Evolutionary conservation across 2,329 filamentous ascomycete species (phyloP).

Genomic region (Colletotrichum sp.): DNA sequence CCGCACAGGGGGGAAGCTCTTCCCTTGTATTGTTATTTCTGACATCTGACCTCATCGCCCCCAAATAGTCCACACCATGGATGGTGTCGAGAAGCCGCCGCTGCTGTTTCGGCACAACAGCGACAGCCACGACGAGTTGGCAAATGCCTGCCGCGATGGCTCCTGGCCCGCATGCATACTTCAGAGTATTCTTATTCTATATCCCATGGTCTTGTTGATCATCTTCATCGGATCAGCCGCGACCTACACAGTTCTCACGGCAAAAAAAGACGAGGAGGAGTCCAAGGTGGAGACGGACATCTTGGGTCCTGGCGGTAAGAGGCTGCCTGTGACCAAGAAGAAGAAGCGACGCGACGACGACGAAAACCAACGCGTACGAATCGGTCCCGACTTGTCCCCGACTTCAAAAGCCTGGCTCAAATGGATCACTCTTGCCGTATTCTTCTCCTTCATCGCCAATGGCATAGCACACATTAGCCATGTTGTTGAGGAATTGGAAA

Average conservation of each 20-base stretch:
- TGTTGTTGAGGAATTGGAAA: constrained; percentile 11
- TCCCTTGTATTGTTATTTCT: constrained; percentile 15
- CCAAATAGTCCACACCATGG: constrained; percentile 32
- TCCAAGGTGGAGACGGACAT: constrained; percentile 51
- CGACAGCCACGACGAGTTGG: background rate
- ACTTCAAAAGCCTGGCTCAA: constrained; percentile 75
- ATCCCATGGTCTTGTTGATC: constrained; percentile 56
- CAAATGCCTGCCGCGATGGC: constrained; percentile 11
- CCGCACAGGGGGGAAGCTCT: constrained; percentile 9
- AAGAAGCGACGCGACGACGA: constrained; percentile 43
- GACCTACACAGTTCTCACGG: constrained; percentile 57
- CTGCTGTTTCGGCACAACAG: constrained; percentile 7
- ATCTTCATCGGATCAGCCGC: constrained; percentile 56
- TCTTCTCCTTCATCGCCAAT: constrained; percentile 78
- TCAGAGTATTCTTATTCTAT: constrained; percentile 53
- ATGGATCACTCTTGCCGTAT: constrained; percentile 72
- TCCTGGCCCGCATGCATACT: constrained; percentile 37
- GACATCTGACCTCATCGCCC: constrained; percentile 12
- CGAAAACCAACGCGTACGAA: constrained; percentile 33
- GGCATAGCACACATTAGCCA: constrained; percentile 54
- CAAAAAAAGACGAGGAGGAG: constrained; percentile 50
- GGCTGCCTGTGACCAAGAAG: constrained; percentile 73
- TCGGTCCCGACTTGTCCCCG: constrained; percentile 49
- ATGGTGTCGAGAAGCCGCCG: constrained; percentile 33
- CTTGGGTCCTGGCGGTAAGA: constrained; percentile 87